These are phyloP conservation scores for Aspergillus sp. DNA, from an alignment of 2,329 filamentous ascomycete genomes.

Conservation along the genomic window DNA sequence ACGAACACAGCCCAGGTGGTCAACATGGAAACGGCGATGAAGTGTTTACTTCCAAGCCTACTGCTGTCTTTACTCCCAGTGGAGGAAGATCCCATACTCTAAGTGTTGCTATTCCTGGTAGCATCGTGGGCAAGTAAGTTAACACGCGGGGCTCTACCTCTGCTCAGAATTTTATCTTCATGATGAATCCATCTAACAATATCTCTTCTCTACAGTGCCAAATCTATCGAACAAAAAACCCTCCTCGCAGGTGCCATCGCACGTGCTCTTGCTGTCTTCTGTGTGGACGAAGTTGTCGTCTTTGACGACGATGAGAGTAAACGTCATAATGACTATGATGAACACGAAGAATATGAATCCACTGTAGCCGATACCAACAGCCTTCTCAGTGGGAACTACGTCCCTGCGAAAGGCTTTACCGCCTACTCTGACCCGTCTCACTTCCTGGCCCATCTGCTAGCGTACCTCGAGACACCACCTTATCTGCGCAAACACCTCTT, in stretches of 20 bases:
- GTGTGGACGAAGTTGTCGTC: constrained; percentile 76
- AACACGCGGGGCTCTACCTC: too few species aligned
- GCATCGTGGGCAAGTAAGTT: constrained; percentile 66
- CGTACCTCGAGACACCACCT: constrained; percentile 78
- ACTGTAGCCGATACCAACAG: constrained; percentile 16
- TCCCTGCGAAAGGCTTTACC: constrained; percentile 42
- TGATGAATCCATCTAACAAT: neutral
- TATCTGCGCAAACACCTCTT: constrained; percentile 74
- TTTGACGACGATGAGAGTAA: constrained; percentile 62
- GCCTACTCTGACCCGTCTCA: constrained; percentile 71
- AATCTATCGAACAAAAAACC: constrained; percentile 71
- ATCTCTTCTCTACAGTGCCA: constrained; percentile 48
- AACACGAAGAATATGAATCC: constrained; percentile 31
- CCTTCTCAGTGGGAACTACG: constrained; percentile 2
- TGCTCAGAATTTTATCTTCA: neutral
- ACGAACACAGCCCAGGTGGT: constrained; percentile 5
- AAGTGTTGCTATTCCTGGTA: constrained; percentile 73
- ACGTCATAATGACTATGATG: constrained; percentile 44
- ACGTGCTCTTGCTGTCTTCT: constrained; percentile 76
- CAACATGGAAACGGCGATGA: constrained; percentile 9
- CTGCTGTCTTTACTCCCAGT: constrained; percentile 62
- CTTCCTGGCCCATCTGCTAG: constrained; percentile 73
- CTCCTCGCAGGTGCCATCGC: constrained; percentile 70
- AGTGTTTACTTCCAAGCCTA: constrained; percentile 61
- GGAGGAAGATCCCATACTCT: constrained; percentile 67